Evolutionary conservation across 129 eudicot genomes (phyloP).

Genomic region (Flaveria trinervia): DNA sequence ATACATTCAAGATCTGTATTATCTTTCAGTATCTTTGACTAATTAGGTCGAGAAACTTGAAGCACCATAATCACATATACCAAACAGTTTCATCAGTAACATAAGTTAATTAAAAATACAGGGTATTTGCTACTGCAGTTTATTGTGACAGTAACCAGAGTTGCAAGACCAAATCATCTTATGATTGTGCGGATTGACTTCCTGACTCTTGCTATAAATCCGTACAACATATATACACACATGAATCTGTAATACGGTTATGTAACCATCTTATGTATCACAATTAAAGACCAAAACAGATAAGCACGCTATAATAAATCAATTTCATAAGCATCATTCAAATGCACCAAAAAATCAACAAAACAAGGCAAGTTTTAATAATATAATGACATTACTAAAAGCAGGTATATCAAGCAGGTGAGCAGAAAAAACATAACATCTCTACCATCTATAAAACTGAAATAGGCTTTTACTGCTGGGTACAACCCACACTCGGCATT

Average conservation of each 20-base stretch:
- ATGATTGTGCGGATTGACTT: too few relatives aligned
- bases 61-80: too few relatives aligned
- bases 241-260: too few relatives aligned
- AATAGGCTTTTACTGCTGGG: conserved; percentile 49
- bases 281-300: background rate
- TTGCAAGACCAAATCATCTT: too few relatives aligned
- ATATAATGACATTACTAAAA: conserved; percentile 8
- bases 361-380: conserved; percentile 5
- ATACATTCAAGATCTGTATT: background rate
- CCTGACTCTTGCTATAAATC: too few relatives aligned
- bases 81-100: too few relatives aligned
- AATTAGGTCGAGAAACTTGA: too few relatives aligned
- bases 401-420: background rate
- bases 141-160: too few relatives aligned
- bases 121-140: too few relatives aligned
- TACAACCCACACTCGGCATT: conserved; percentile 53
- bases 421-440: background rate
- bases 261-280: background rate
- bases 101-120: too few relatives aligned
- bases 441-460: conserved; percentile 15
- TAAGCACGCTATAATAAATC: background rate
- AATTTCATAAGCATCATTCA: conserved; percentile 14
- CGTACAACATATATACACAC: too few relatives aligned
- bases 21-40: too few relatives aligned
- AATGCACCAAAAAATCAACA: conserved; percentile 25